phyloP scores from a whole-genome alignment of 2,329 filamentous ascomycete genomes.

The Fusarium falciforme region DNA sequence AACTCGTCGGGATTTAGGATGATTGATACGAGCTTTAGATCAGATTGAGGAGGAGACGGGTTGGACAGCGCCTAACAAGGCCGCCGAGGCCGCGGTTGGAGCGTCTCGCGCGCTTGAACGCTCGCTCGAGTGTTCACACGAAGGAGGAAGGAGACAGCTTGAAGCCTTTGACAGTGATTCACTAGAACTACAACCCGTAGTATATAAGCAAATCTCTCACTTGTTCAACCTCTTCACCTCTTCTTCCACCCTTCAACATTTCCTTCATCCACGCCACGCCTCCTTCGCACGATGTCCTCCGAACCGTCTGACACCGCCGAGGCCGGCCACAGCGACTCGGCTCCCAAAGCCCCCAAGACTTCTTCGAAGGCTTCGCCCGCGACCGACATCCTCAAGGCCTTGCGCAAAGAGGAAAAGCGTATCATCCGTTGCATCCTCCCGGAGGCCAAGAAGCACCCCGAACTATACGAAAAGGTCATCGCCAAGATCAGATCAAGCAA shows the following conservation, averaged over 20 bases:
- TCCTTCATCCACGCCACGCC: not conserved
- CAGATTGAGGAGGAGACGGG: not conserved
- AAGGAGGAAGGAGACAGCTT: not conserved
- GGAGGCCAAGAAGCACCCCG: not conserved
- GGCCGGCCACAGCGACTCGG: not conserved
- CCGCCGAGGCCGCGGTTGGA: not conserved
- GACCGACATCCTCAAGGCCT: not conserved
- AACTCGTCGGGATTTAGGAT: not conserved
- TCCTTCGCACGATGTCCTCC: not conserved
- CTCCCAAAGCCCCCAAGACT: not conserved
- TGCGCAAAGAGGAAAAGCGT: not conserved
- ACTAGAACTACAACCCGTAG: not conserved
- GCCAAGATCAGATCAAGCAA: not conserved
- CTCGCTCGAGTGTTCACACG: not conserved
- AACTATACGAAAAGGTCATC: not conserved
- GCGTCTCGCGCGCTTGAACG: not conserved
- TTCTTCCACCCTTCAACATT: not conserved
- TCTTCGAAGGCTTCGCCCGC: not conserved
- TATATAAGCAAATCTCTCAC: not conserved
- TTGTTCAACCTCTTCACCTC: not conserved
- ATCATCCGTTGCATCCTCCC: slow-evolving; percentile 10
- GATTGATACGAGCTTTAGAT: slow-evolving; percentile 1
- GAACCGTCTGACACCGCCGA: not conserved
- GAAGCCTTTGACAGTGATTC: not conserved
- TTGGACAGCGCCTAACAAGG: slow-evolving; percentile 1